A percentile compares a stretch with the other conserved stretches of the same genome.
Evolutionary conservation across 2,329 filamentous ascomycete species (phyloP).

Genomic region (Xylariales sp.): DNA sequence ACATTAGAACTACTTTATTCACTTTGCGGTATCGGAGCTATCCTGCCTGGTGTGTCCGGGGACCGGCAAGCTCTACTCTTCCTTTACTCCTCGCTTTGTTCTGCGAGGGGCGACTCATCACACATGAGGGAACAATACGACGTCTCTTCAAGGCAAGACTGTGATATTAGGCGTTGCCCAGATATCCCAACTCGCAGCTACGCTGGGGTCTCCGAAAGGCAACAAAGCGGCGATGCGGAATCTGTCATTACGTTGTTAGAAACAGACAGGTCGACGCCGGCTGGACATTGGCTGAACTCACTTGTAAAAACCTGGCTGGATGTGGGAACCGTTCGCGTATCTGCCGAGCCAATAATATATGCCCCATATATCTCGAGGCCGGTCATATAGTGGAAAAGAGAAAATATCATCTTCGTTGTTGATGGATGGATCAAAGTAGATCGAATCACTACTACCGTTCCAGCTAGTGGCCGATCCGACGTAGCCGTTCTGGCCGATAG

Average conservation of each 20-base stretch:
- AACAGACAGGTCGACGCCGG: background rate
- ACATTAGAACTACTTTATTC: too few species aligned
- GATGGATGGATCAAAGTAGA: slow-evolving; percentile 29
- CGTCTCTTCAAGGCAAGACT: slow-evolving; percentile 23
- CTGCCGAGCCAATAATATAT: slow-evolving; percentile 39
- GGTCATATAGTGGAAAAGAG: slow-evolving; percentile 31
- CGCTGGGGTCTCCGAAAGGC: slow-evolving; percentile 35
- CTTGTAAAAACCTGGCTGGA: slow-evolving; percentile 37
- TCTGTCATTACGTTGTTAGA: slow-evolving; percentile 11
- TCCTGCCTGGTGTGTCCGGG: too few species aligned
- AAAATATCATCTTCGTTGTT: slow-evolving; percentile 34
- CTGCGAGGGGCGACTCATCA: too few species aligned
- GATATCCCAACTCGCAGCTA: slow-evolving; percentile 38
- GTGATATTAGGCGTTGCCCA: slow-evolving; percentile 31
- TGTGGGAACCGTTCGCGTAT: slow-evolving; percentile 35
- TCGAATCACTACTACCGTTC: slow-evolving; percentile 26
- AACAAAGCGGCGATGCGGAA: slow-evolving; percentile 37
- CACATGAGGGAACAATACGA: too few species aligned
- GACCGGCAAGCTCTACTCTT: too few species aligned
- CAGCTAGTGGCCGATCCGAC: slow-evolving; percentile 38
- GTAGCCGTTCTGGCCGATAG: slow-evolving; percentile 32
- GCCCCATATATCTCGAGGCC: slow-evolving; percentile 26
- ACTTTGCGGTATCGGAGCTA: too few species aligned
- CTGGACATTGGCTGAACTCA: slow-evolving; percentile 14
- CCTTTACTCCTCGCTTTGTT: too few species aligned